Evolutionary conservation across 2,329 filamentous ascomycete species (phyloP).

Genomic region (Madurella mycetomatis): DNA sequence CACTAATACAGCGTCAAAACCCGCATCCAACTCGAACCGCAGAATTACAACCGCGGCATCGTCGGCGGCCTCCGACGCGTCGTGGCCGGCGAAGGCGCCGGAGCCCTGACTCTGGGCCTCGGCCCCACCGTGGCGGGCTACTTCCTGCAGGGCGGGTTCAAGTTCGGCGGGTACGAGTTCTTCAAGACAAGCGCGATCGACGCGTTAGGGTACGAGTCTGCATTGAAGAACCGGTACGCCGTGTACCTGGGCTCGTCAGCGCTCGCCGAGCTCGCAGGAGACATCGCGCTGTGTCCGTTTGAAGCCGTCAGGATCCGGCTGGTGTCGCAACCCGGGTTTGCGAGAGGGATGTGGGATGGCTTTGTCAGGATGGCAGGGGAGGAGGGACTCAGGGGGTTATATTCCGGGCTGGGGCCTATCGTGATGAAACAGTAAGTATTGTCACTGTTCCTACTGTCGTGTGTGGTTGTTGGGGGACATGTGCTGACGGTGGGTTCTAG

Average conservation of each 20-base stretch:
- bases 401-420: conserved; percentile 85
- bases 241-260: conserved; percentile 73
- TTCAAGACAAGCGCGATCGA: conserved; percentile 93
- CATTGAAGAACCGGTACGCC: conserved; percentile 72
- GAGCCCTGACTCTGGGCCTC: conserved; percentile 78
- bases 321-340: conserved; percentile 82
- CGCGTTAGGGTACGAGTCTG: conserved; percentile 70
- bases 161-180: conserved; percentile 93
- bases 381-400: conserved; percentile 82
- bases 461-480: not conserved
- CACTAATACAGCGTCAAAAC: conserved; percentile 73
- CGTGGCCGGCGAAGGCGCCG: conserved; percentile 76
- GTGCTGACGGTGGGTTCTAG: conserved; percentile 4
- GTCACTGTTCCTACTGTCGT: not conserved
- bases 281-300: conserved; percentile 83
- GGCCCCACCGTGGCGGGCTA: conserved; percentile 85
- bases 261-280: conserved; percentile 64
- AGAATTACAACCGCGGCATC: conserved; percentile 82
- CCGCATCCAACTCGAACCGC: conserved; percentile 87
- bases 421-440: conserved; percentile 69
- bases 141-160: conserved; percentile 91
- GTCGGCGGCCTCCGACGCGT: conserved; percentile 84
- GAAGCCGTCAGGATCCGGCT: conserved; percentile 93
- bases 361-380: conserved; percentile 78
- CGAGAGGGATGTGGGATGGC: conserved; percentile 71